Base-by-base conservation (phyloP, 2,329 filamentous ascomycete genomes). In the Coniosporium tulheliwenetii region DNA sequence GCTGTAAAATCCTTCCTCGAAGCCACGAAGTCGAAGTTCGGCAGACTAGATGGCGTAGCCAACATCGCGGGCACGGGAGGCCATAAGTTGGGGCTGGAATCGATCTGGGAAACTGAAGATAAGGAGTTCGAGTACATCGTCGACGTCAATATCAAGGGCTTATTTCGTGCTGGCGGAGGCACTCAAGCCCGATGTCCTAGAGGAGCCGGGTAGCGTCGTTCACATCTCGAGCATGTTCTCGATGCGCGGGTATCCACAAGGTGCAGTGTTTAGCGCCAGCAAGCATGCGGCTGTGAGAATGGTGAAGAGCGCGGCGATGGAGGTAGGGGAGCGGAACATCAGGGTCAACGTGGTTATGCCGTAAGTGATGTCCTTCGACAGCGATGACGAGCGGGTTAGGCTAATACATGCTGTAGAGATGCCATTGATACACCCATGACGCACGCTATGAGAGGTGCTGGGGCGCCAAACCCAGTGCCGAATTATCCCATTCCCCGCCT, bases 41-140 rank as follows among this genome's bases (percentile, higher is more conserved):
- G 71, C 4, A 64, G 64, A 39, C 61, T 75, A 8, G 67, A 74
- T 47, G 66, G 70, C 4, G 69, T 71, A 14, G 71, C 67, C 9
- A 75, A 77, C 41, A 61, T 71, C 8, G 73, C 73, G 0, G 61
- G 61, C 1, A 50, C 61, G 8, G 54, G 60, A 30, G 57, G 58
- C 1, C 53, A 57, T 39, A 30, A 43, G 26, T 54, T 58, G 45
- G 57, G 56, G 5, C 43, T 53, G 2, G 52, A 48, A 10, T 43
- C 45, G 0, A 41, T 59, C 1, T 43, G 45, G n/a, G 51, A 57
- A 7, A 37, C 54, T 35, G 49, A 57, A 36, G 54, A 60, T 39
- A 57, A 57, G 2, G 59, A 65, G 32, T 65, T 59, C 56, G 50
- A 63, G 36, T 52, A 55, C 14, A 52, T 64, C 9, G 50, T 63